Percentiles rank a stretch among this genome's conserved stretches.
Evolutionary conservation across 2,329 filamentous ascomycete species (phyloP).

Genomic region (Monosporascus sp.): DNA sequence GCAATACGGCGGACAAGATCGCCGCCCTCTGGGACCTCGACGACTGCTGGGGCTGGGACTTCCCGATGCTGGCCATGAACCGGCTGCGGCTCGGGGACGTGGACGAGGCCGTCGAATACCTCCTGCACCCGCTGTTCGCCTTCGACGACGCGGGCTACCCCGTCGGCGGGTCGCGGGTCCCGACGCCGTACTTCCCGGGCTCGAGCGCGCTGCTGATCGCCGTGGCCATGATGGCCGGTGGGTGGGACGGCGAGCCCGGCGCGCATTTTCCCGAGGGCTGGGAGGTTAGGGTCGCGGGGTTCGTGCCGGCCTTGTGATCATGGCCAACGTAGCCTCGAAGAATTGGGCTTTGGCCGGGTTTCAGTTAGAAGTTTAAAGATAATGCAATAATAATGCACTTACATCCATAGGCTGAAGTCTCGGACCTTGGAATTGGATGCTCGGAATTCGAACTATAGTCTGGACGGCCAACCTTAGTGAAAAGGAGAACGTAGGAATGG

Average conservation of each 20-base stretch:
- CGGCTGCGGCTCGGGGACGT: slow-evolving; percentile 34
- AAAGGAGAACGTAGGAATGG: too few species aligned
- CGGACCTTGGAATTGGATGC: too few species aligned
- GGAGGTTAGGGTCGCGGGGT: slow-evolving; percentile 44
- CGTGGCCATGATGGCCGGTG: slow-evolving; percentile 52
- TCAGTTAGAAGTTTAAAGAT: too few species aligned
- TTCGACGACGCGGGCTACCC: slow-evolving; percentile 55
- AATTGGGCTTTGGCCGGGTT: too few species aligned
- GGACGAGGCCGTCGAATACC: slow-evolving; percentile 33
- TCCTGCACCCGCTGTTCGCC: slow-evolving; percentile 44
- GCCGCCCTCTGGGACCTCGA: slow-evolving; percentile 33
- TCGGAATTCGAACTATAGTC: too few species aligned
- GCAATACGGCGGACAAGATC: slow-evolving; percentile 34
- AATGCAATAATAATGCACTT: too few species aligned
- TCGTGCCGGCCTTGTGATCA: slow-evolving; percentile 30
- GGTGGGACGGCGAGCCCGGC: slow-evolving; percentile 46
- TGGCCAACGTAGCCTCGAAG: background rate
- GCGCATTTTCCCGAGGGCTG: slow-evolving; percentile 42
- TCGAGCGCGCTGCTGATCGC: slow-evolving; percentile 44
- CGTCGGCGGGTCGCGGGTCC: slow-evolving; percentile 44
- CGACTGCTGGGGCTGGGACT: slow-evolving; percentile 40
- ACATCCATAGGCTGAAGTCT: too few species aligned
- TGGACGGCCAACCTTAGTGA: too few species aligned
- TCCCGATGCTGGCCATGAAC: slow-evolving; percentile 41
- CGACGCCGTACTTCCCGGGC: slow-evolving; percentile 54